Conservation (phyloP, 1,284 basidiomycete genomes). For the Malassezia cuniculi region DNA sequence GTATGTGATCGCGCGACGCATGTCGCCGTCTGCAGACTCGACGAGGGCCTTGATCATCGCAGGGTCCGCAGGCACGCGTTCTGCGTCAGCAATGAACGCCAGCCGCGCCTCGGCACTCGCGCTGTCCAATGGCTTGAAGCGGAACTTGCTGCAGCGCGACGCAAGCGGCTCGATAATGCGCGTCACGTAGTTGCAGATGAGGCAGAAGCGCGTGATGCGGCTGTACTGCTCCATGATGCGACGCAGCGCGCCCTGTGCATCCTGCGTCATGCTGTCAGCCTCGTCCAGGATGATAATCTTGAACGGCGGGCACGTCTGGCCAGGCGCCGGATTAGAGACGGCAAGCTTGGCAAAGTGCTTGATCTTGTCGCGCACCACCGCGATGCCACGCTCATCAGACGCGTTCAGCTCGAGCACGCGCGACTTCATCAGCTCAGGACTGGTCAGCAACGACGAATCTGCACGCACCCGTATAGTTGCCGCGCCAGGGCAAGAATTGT, state of each 20-base stretch:
- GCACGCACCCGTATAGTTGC: constrained; percentile 68
- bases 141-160: constrained; percentile 97
- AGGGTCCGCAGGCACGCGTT: constrained; percentile 47
- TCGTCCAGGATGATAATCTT: constrained; percentile 99
- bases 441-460: constrained; percentile 42
- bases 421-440: constrained; percentile 83
- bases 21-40: constrained; percentile 71
- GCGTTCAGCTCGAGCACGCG: constrained; percentile 97
- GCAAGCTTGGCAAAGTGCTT: constrained; percentile 78
- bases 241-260: constrained; percentile 85
- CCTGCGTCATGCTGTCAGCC: constrained; percentile 99
- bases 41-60: constrained; percentile 57
- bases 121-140: constrained; percentile 81
- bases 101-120: constrained; percentile 64
- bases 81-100: constrained; percentile 59
- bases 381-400: constrained; percentile 93
- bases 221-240: constrained; percentile 98
- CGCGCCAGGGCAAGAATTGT: constrained; percentile 88
- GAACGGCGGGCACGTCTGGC: constrained; percentile 76
- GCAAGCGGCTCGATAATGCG: constrained; percentile 98
- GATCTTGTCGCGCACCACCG: constrained; percentile 93
- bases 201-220: constrained; percentile 88
- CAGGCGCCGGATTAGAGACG: constrained; percentile 35
- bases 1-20: constrained; percentile 96
- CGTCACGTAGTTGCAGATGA: constrained; percentile 99